phyloP scores from a whole-genome alignment of 164 flowering plant genomes.

The Piper betle region DNA sequence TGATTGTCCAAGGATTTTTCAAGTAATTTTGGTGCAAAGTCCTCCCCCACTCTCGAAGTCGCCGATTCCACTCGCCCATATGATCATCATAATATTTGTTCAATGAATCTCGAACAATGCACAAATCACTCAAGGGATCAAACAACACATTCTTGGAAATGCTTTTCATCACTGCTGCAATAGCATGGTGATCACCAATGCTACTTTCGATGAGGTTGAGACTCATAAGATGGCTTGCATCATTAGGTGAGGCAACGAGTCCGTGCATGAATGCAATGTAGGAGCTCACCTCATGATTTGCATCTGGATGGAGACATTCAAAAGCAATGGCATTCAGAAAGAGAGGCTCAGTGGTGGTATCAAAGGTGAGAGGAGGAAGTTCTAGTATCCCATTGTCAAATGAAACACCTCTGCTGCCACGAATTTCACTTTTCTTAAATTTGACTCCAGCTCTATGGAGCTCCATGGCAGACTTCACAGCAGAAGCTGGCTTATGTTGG shows the following conservation, averaged over 20 bases:
- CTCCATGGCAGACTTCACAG: not conserved
- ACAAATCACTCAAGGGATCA: not conserved
- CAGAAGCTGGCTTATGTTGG: not conserved
- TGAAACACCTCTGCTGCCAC: not conserved
- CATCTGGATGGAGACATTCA: not conserved
- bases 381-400: not conserved
- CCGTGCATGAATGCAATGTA: slow-evolving; percentile 1
- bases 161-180: not conserved
- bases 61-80: not conserved
- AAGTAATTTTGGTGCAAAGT: not conserved
- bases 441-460: not conserved
- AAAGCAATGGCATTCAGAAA: slow-evolving; percentile 1
- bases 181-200: not conserved
- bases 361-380: not conserved
- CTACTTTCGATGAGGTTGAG: not conserved
- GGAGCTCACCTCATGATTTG: not conserved
- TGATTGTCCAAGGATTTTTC: not conserved
- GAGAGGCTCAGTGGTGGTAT: not conserved
- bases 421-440: not conserved
- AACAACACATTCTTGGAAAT: not conserved
- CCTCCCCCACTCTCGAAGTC: not conserved
- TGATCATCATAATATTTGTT: not conserved
- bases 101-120: not conserved
- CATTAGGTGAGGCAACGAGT: not conserved
- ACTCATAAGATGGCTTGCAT: not conserved